phyloP scores from a whole-genome alignment of 371 early-diverging fungal genomes.

The Entomophthora muscae region DNA sequence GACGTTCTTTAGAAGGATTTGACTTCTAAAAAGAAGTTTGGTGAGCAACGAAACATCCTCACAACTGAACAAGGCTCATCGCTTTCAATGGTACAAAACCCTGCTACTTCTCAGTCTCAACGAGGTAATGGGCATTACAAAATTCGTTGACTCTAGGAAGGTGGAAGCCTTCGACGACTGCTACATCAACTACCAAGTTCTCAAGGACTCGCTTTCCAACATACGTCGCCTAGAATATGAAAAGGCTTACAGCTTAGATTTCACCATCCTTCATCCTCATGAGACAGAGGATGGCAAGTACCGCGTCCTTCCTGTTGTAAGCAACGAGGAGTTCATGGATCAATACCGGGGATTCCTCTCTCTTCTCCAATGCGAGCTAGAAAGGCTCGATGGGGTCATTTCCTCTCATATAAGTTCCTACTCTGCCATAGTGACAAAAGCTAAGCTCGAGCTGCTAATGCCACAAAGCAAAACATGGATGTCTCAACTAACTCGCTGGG shows the following conservation, averaged over 20 bases:
- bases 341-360: background rate
- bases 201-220: background rate
- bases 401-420: background rate
- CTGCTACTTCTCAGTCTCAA: background rate
- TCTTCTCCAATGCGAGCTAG: background rate
- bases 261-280: background rate
- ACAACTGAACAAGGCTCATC: background rate
- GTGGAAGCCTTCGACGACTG: background rate
- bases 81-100: background rate
- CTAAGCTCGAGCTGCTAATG: background rate
- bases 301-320: background rate
- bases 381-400: background rate
- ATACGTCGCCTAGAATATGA: background rate
- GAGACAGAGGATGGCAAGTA: background rate
- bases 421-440: background rate
- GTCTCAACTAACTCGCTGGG: background rate
- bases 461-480: background rate
- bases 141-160: background rate
- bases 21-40: background rate
- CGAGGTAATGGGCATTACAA: background rate
- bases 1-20: background rate
- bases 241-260: slow-evolving; percentile 2
- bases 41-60: background rate
- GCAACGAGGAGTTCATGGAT: background rate
- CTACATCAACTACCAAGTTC: background rate